Base-by-base conservation (phyloP, 495 filamentous ascomycete genomes). In the Xylaria palmicola region DNA sequence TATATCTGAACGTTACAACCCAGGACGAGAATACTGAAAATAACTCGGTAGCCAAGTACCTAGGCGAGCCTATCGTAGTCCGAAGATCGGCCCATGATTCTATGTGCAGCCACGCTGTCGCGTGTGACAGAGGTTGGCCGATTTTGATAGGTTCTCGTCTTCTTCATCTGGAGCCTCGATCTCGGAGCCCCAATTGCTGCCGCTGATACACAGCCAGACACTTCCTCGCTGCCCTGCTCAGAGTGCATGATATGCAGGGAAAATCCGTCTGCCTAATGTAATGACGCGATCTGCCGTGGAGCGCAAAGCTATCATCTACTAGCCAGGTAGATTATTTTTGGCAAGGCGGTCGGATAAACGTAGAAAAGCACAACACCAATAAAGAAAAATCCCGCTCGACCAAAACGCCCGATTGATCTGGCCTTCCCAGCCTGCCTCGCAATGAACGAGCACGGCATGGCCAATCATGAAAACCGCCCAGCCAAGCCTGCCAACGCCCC, bases 391-490 rank as follows among this genome's bases (percentile, higher is more conserved):
- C n/a, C 36, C 27, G 24, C 4, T 12, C 37, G 22, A 17, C 29
- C 39, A 57, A 57, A 40, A 41, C n/a, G n/a, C n/a, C 55, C 55
- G 3, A 48, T 27, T 57, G 29, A 47, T 48, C 55, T n/a, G 24
- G 12, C 30, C 30, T 47, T n/a, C 19, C 6, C 15, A 57, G 55
- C 55, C 41, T 36, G 19, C 54, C 8, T 36, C 13, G 13, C 13
- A 37, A 37, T 4, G n/a, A 57, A 19, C 41, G 41, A 24, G 39
- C 27, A 17, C 29, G 34, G 36, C 29, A 44, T 8, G 39, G 44
- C 32, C 52, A 10, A 56, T 44, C 24, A 44, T 43, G 15, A 56
- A 29, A 19, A 39, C 37, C 39, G 15, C 19, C 17, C 26, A 41
- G 15, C 26, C 39, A 24, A 56, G 20, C 53, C 39, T 24, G 22